phyloP scores from a whole-genome alignment of 768 basidiomycete genomes.

The Ephemerocybe angulata region DNA sequence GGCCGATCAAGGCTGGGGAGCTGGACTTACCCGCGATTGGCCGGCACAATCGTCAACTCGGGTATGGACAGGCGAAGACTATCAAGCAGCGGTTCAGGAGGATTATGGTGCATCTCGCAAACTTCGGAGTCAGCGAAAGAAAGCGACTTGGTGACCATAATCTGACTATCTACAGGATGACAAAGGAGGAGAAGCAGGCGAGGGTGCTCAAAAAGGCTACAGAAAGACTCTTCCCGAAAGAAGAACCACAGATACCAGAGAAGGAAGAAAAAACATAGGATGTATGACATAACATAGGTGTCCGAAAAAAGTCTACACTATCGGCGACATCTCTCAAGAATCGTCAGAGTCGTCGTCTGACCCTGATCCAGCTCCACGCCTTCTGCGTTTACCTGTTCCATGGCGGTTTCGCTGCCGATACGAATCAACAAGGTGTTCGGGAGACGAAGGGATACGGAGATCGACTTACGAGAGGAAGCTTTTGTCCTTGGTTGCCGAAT shows the following conservation, averaged over 20 bases:
- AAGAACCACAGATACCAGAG: neutral
- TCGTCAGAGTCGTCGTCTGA: slow-evolving; percentile 69
- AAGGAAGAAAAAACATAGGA: neutral
- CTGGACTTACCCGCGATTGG: slow-evolving; percentile 15
- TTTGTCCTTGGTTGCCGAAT: slow-evolving; percentile 87
- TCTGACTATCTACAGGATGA: slow-evolving; percentile 29
- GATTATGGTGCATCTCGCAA: no score
- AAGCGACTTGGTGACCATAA: slow-evolving; percentile 21
- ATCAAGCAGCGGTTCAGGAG: no score
- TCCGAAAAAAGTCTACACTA: neutral
- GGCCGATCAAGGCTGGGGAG: slow-evolving; percentile 34
- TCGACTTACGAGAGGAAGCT: slow-evolving; percentile 70
- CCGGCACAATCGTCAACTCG: slow-evolving; percentile 11
- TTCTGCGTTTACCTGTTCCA: slow-evolving; percentile 64
- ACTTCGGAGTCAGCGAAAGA: no score
- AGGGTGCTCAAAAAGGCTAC: slow-evolving; percentile 4
- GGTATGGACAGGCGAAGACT: slow-evolving; percentile 9
- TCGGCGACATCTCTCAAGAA: neutral
- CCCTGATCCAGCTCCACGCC: slow-evolving; percentile 58
- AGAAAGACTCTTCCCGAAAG: neutral
- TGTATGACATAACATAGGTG: neutral
- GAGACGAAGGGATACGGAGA: slow-evolving; percentile 17
- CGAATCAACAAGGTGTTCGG: slow-evolving; percentile 9
- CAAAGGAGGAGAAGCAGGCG: slow-evolving; percentile 10
- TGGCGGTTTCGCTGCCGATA: slow-evolving; percentile 70